A percentile compares a stretch with the other conserved stretches of the same genome.
These are phyloP conservation scores for Haplosporangium gracile DNA, from an alignment of 192 early-diverging fungal genomes.

Conservation along the genomic window DNA sequence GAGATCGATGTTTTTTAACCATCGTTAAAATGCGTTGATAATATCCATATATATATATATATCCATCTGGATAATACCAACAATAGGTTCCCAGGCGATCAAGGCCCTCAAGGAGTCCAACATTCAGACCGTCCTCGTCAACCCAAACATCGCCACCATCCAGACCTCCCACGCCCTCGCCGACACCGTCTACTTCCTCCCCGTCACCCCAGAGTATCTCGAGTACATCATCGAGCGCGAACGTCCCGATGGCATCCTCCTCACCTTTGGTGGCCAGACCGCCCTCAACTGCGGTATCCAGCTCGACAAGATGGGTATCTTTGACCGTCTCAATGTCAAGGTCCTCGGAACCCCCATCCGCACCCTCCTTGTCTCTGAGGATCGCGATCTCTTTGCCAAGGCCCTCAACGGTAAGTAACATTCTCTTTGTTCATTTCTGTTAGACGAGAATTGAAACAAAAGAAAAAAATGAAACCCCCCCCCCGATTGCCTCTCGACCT, in stretches of 20 bases:
- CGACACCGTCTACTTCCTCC: slow-evolving; percentile 95
- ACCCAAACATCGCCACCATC: slow-evolving; percentile 99
- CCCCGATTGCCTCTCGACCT: not conserved
- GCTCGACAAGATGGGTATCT: slow-evolving; percentile 85
- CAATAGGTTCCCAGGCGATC: slow-evolving; percentile 92
- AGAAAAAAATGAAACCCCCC: not conserved
- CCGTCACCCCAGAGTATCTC: slow-evolving; percentile 93
- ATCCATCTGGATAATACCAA: not conserved
- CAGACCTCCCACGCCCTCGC: slow-evolving; percentile 96
- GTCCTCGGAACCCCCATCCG: slow-evolving; percentile 96
- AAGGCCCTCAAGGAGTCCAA: slow-evolving; percentile 95
- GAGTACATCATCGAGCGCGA: slow-evolving; percentile 94
- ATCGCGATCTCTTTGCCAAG: slow-evolving; percentile 95
- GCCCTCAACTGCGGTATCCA: slow-evolving; percentile 96
- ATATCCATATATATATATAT: too few species aligned
- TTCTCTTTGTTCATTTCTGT: not conserved
- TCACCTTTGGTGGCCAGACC: slow-evolving; percentile 98
- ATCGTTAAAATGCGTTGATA: not conserved
- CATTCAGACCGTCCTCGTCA: slow-evolving; percentile 95
- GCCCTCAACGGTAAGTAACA: slow-evolving; percentile 79
- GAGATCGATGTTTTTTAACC: not conserved
- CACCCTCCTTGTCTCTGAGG: slow-evolving; percentile 92
- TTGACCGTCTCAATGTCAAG: slow-evolving; percentile 86
- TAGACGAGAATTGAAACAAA: not conserved
- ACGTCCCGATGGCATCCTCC: slow-evolving; percentile 93